Conservation (phyloP, 768 basidiomycete species). For the Boletus fagicola region DNA sequence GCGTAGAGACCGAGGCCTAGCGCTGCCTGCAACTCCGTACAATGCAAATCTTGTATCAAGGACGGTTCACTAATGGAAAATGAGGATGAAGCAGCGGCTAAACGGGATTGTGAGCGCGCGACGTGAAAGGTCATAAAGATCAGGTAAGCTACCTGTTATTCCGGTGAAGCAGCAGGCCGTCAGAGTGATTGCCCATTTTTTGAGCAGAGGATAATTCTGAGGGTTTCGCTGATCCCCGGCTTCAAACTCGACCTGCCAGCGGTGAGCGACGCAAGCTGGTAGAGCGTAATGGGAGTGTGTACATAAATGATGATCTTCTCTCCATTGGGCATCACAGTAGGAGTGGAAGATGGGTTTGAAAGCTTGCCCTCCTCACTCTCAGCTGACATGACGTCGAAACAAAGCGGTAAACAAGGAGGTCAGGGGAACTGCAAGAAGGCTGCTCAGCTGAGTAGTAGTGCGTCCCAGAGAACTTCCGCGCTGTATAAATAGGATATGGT, state of each 20-base stretch:
- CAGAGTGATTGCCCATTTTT: slow-evolving; percentile 45
- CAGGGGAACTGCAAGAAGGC: not conserved
- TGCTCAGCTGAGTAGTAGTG: not conserved
- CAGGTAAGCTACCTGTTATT: slow-evolving; percentile 15
- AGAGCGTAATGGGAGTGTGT: not conserved
- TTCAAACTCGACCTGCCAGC: slow-evolving; percentile 39
- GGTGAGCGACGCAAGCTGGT: slow-evolving; percentile 1
- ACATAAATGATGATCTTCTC: slow-evolving; percentile 16
- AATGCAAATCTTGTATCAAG: slow-evolving; percentile 48
- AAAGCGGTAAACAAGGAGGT: not conserved
- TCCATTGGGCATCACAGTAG: not conserved
- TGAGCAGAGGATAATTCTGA: slow-evolving; percentile 33
- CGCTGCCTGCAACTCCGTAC: slow-evolving; percentile 43
- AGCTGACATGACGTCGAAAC: slow-evolving; percentile 11
- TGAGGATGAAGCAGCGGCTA: slow-evolving; percentile 49
- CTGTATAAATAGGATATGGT: slow-evolving; percentile 16
- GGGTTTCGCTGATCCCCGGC: slow-evolving; percentile 41
- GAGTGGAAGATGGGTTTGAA: not conserved
- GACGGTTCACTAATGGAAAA: slow-evolving; percentile 55
- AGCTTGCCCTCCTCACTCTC: not conserved
- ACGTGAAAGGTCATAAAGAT: not conserved
- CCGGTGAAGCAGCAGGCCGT: slow-evolving; percentile 26
- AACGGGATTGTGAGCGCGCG: not conserved
- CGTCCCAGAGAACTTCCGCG: not conserved
- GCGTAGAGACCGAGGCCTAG: slow-evolving; percentile 52